Evolutionary conservation across 208 protist genomes (phyloP).

Genomic region (Chromosphaera perkinsii): DNA sequence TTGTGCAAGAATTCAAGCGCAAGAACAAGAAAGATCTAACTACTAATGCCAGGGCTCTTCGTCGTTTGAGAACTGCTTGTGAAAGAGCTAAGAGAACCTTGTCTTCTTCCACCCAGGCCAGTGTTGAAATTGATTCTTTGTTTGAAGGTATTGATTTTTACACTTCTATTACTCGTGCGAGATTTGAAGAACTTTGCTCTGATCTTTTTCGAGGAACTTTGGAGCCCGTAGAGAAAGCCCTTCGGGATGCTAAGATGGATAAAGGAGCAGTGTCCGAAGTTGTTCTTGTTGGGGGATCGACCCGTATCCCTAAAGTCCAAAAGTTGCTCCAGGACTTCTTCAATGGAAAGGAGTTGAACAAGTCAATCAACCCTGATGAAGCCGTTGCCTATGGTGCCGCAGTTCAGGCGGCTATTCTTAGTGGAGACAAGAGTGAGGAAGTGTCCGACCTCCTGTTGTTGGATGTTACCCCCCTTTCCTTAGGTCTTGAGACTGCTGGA

Average conservation of each 20-base stretch:
- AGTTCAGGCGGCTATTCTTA: conserved; percentile 91
- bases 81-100: conserved; percentile 89
- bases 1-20: conserved; percentile 88
- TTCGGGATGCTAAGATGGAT: conserved; percentile 73
- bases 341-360: conserved; percentile 64
- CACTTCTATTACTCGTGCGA: conserved; percentile 83
- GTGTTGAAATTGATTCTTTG: conserved; percentile 91
- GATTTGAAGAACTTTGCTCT: conserved; percentile 90
- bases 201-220: conserved; percentile 85
- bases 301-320: conserved; percentile 81
- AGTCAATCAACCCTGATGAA: conserved; percentile 95
- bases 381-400: conserved; percentile 93
- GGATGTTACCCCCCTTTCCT: conserved; percentile 83
- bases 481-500: conserved; percentile 85
- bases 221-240: conserved; percentile 78
- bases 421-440: conserved; percentile 52
- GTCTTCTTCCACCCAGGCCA: conserved; percentile 74
- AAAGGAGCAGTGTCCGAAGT: conserved; percentile 77
- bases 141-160: conserved; percentile 94
- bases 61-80: conserved; percentile 61
- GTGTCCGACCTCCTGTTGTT: conserved; percentile 68
- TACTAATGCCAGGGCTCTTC: conserved; percentile 46
- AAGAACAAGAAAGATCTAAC: conserved; percentile 76
- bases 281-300: conserved; percentile 82
- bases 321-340: conserved; percentile 66